These are phyloP conservation scores for Heterobasidion occidentale DNA, from an alignment of 1,284 basidiomycete species.

Conservation along the genomic window DNA sequence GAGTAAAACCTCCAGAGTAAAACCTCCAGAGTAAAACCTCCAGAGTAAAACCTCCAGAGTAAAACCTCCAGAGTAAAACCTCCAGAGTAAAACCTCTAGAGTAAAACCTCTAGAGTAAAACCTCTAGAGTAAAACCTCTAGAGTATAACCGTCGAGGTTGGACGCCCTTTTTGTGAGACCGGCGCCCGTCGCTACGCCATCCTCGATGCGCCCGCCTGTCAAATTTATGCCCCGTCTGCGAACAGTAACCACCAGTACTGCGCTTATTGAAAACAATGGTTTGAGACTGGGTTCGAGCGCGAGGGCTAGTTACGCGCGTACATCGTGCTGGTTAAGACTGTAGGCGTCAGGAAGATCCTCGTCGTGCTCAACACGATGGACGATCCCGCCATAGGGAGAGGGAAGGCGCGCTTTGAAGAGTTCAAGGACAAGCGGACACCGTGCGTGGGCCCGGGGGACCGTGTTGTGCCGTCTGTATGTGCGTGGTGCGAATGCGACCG, in stretches of 20 bases:
- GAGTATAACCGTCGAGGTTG: constrained; percentile 97
- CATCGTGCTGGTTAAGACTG: constrained; percentile 95
- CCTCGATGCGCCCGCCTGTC: constrained; percentile 95
- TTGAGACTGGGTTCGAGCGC: constrained; percentile 95
- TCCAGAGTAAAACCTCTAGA: constrained; percentile 92
- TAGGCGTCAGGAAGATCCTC: constrained; percentile 84
- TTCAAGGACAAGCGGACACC: constrained; percentile 85
- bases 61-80: constrained; percentile 87
- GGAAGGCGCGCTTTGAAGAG: constrained; percentile 77
- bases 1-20: constrained; percentile 85
- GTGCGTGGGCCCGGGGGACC: constrained; percentile 91
- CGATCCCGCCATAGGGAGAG: constrained; percentile 87
- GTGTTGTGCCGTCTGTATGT: constrained; percentile 56
- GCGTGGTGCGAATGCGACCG: constrained; percentile 72
- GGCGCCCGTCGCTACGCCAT: constrained; percentile 82
- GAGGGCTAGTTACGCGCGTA: constrained; percentile 97
- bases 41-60: constrained; percentile 80
- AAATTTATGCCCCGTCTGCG: constrained; percentile 94
- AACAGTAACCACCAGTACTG: constrained; percentile 90
- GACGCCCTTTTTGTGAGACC: constrained; percentile 93
- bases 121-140: constrained; percentile 81
- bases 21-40: constrained; percentile 91
- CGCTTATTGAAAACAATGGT: constrained; percentile 95
- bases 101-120: constrained; percentile 87
- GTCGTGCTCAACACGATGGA: constrained; percentile 98